A percentile compares a stretch with the other conserved stretches of the same genome.
Evolutionary conservation across 164 flowering plant genomes (phyloP).

Genomic region (Dillenia turbinata): DNA sequence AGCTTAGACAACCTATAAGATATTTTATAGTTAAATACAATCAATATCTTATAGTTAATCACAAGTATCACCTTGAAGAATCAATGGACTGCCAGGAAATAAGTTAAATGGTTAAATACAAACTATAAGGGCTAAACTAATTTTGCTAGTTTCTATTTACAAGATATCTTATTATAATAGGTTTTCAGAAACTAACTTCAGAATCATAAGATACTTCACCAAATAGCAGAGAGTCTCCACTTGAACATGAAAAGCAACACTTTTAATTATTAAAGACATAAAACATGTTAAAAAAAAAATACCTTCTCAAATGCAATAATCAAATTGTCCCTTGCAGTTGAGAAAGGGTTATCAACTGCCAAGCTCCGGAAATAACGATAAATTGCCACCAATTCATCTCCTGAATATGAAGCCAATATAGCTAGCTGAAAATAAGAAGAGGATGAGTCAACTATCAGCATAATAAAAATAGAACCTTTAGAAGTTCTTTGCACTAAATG

Average conservation of each 20-base stretch:
- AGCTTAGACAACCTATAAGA: no score
- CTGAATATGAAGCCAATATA: slow-evolving; percentile 80
- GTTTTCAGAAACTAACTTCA: no score
- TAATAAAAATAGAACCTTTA: no score
- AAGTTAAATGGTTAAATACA: no score
- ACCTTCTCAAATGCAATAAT: slow-evolving; percentile 98
- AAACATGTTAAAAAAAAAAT: slow-evolving; percentile 2
- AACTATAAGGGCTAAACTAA: no score
- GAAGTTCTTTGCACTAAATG: not conserved
- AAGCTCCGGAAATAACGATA: slow-evolving; percentile 92
- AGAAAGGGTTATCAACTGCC: slow-evolving; percentile 76
- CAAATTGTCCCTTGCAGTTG: slow-evolving; percentile 92
- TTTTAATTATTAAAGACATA: not conserved
- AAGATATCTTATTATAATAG: no score
- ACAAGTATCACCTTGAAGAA: no score
- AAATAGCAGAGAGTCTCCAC: not conserved
- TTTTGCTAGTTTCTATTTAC: no score
- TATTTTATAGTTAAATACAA: no score
- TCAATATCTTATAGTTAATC: no score
- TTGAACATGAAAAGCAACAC: not conserved
- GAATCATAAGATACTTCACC: no score
- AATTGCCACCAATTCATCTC: slow-evolving; percentile 76
- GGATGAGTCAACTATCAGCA: not conserved
- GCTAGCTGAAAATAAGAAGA: slow-evolving; percentile 64
- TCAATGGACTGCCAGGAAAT: no score